A percentile compares a stretch with the other conserved stretches of the same genome.
phyloP scores from a whole-genome alignment of 352 stramenopile genomes.

The Phytopythium helicoides region DNA sequence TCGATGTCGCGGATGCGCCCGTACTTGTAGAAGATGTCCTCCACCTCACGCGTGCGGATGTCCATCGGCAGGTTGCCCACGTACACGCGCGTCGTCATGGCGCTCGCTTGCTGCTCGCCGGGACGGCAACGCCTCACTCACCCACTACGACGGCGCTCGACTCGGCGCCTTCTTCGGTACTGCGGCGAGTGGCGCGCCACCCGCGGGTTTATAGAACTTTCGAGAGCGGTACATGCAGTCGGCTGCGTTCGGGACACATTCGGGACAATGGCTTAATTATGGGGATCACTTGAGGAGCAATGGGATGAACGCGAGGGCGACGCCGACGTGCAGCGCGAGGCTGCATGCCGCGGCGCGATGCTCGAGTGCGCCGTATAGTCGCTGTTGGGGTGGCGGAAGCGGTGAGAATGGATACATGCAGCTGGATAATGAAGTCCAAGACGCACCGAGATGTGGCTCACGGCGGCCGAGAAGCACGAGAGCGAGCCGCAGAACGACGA shows the following conservation, averaged over 20 bases:
- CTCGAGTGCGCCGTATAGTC: conserved; percentile 44
- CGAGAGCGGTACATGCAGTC: no score
- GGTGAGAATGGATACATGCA: no score
- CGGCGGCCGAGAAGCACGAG: conserved; percentile 55
- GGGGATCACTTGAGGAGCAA: conserved; percentile 40
- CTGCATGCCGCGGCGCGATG: conserved; percentile 50
- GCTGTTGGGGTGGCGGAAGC: conserved; percentile 13
- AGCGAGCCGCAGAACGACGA: conserved; percentile 74
- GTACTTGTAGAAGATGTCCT: conserved; percentile 77
- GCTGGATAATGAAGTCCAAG: no score
- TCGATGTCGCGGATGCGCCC: conserved; percentile 61
- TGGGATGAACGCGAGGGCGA: conserved; percentile 54
- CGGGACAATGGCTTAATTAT: not conserved
- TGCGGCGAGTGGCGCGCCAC: no score
- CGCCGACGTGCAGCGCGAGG: conserved; percentile 37
- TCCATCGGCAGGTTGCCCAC: conserved; percentile 77
- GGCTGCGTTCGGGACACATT: no score
- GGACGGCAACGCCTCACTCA: no score
- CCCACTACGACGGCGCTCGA: no score
- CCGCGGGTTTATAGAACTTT: no score
- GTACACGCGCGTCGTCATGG: conserved; percentile 51
- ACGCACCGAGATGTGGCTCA: conserved; percentile 53
- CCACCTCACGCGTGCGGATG: conserved; percentile 68
- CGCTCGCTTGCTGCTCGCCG: not conserved
- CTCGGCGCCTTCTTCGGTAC: no score